These are phyloP conservation scores for Chalara sp. DNA, from an alignment of 2,329 filamentous ascomycete species.

Conservation along the genomic window DNA sequence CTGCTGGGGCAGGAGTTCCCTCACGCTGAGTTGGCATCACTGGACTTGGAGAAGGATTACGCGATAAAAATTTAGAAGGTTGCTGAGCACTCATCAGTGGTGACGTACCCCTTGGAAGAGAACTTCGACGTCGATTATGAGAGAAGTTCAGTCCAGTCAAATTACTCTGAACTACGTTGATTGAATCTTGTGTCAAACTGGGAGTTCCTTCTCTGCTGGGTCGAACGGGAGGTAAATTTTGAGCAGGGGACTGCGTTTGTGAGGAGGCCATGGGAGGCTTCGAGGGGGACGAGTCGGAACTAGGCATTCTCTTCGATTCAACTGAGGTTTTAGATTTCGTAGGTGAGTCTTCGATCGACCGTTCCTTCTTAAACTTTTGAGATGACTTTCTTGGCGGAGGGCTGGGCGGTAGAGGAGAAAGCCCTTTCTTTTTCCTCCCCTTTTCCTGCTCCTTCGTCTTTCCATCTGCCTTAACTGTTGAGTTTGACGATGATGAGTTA, in stretches of 20 bases:
- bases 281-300: not conserved
- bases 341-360: constrained; percentile 32
- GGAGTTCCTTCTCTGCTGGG: constrained; percentile 65
- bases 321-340: constrained; percentile 29
- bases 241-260: too few species aligned
- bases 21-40: constrained; percentile 24
- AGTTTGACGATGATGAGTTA: constrained; percentile 66
- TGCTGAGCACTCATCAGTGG: constrained; percentile 24
- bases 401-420: constrained; percentile 47
- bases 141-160: constrained; percentile 26
- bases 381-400: constrained; percentile 58
- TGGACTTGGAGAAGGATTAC: constrained; percentile 27
- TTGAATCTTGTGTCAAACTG: constrained; percentile 46
- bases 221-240: constrained; percentile 39
- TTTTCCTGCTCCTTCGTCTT: constrained; percentile 29
- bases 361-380: constrained; percentile 39
- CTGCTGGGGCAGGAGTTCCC: constrained; percentile 21
- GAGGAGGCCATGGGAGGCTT: too few species aligned
- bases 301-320: constrained; percentile 15
- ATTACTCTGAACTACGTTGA: constrained; percentile 58
- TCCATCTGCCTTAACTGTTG: constrained; percentile 53
- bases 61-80: constrained; percentile 27
- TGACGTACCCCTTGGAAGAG: constrained; percentile 10
- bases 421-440: constrained; percentile 37
- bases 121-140: constrained; percentile 18